Base-by-base conservation (phyloP, 2,329 filamentous ascomycete species). In the Sporothrix sp. region DNA sequence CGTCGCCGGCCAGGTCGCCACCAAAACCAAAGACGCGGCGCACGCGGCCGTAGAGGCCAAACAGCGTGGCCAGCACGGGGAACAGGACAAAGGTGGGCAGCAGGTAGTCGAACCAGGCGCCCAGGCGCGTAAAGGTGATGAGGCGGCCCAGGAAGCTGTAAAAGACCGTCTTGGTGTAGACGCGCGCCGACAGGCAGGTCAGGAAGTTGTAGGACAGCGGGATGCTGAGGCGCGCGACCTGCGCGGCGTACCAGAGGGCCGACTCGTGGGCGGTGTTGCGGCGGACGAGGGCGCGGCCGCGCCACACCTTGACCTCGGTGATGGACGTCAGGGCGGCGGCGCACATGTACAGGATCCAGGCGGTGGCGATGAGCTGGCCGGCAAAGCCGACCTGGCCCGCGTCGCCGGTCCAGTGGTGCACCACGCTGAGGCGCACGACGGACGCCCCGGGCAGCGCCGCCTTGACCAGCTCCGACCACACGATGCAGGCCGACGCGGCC, bases 261-360 rank as follows among this genome's bases (percentile, higher is more conserved):
- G 84, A 88, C 64, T 97, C 93, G 54, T 87, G 82, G 52, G 94
- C 91, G 0, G 93, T 98, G 62, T 95, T 93, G 52, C 93, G 82
- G 53, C 80, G 81, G 42, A 97, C 91, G 6, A 98, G 74, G 0
- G 93, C 91, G 30, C 93, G 82, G 44, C 94, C 93, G 51, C 93
- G 86, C 93, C 93, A 98, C n/a, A 96, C 89, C 62, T 93, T 94
- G 59, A 95, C 87, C 63, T 95, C 88, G 13, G 84, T 88, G 61
- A 98, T 83, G 7, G 89, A 90, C 52, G 81, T 85, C 46, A 97
- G 78, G 5, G 93, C 88, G 42, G 89, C 89, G 13, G 85, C 75
- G 65, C 87, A 95, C 93, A 98, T 98, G 71, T 98, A 98, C 52
- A 90, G 74, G 54, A 98, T 83, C 93, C 93, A 98, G 13, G 81